These are phyloP conservation scores for Chaetomium olivaceum DNA, from an alignment of 2,329 filamentous ascomycete genomes.

Conservation along the genomic window DNA sequence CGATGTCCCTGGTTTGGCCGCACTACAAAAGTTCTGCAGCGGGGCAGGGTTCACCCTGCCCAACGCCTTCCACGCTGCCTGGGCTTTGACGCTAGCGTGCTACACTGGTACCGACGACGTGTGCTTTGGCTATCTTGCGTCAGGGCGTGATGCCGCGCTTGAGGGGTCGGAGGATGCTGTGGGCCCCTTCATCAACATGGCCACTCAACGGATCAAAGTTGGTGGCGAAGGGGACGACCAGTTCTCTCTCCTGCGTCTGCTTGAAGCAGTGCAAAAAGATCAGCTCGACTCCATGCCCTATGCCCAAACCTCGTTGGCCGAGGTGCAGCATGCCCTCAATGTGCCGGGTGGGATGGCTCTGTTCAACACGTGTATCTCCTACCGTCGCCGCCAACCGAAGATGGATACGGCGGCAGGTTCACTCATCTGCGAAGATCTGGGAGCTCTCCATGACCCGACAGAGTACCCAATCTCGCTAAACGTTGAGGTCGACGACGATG, in stretches of 20 bases:
- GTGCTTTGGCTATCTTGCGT: constrained; percentile 47
- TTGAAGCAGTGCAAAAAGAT: constrained; percentile 31
- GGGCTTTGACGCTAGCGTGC: constrained; percentile 41
- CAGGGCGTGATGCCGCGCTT: constrained; percentile 30
- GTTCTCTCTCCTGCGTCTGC: constrained; percentile 21
- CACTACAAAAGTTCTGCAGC: constrained; percentile 44
- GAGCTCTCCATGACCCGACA: constrained; percentile 30
- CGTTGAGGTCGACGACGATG: constrained; percentile 27
- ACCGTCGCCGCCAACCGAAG: constrained; percentile 24
- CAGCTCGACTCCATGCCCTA: constrained; percentile 31
- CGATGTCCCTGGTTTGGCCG: constrained; percentile 15
- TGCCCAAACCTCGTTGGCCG: constrained; percentile 30
- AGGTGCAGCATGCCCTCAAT: constrained; percentile 32
- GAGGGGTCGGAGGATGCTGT: constrained; percentile 31
- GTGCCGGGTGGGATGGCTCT: constrained; percentile 31
- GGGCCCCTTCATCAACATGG: constrained; percentile 34
- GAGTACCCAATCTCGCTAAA: constrained; percentile 34
- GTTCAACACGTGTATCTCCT: constrained; percentile 34
- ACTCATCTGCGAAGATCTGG: constrained; percentile 25
- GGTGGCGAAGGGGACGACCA: not conserved
- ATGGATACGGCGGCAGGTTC: not conserved
- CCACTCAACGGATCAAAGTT: constrained; percentile 28
- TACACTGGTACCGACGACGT: constrained; percentile 42
- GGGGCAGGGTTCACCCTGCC: constrained; percentile 48
- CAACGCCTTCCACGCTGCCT: constrained; percentile 46